phyloP scores from a whole-genome alignment of 441 rosid species.

The Populus hybrid region DNA sequence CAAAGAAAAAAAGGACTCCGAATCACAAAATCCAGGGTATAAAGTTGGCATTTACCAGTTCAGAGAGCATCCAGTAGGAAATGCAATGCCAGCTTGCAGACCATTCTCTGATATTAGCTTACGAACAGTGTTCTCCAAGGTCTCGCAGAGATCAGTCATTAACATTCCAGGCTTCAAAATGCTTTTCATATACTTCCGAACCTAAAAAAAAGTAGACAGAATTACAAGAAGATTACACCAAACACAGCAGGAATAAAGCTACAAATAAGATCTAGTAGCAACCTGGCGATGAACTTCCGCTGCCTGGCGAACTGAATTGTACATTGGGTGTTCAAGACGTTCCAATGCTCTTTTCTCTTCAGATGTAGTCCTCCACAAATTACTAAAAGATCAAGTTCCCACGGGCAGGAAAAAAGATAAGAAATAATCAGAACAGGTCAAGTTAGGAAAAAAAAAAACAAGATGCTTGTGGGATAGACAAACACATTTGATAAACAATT shows the following conservation, averaged over 20 bases:
- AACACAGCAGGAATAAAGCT: not conserved
- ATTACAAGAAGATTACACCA: slow-evolving; percentile 14
- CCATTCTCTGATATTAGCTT: slow-evolving; percentile 88
- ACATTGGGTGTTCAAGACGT: slow-evolving; percentile 75
- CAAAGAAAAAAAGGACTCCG: not conserved
- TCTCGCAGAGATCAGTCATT: slow-evolving; percentile 93
- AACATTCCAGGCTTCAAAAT: slow-evolving; percentile 87
- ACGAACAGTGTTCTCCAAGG: slow-evolving; percentile 86
- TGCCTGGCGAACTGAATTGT: slow-evolving; percentile 89
- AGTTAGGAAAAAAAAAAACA: not conserved
- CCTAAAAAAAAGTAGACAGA: slow-evolving; percentile 38
- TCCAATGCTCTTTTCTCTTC: slow-evolving; percentile 95
- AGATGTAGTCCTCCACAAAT: slow-evolving; percentile 90
- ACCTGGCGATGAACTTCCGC: slow-evolving; percentile 99
- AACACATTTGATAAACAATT: too few relatives aligned
- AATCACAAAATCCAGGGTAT: not conserved
- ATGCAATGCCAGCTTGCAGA: slow-evolving; percentile 95
- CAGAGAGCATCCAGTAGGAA: slow-evolving; percentile 97
- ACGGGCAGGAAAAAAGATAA: not conserved
- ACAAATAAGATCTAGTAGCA: slow-evolving; percentile 1
- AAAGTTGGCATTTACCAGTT: slow-evolving; percentile 52
- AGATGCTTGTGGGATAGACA: too few relatives aligned
- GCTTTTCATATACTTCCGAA: slow-evolving; percentile 74
- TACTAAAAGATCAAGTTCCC: slow-evolving; percentile 40
- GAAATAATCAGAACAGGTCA: not conserved